Conservation (phyloP, 768 basidiomycete species). For the Amanita subjunquillea region DNA sequence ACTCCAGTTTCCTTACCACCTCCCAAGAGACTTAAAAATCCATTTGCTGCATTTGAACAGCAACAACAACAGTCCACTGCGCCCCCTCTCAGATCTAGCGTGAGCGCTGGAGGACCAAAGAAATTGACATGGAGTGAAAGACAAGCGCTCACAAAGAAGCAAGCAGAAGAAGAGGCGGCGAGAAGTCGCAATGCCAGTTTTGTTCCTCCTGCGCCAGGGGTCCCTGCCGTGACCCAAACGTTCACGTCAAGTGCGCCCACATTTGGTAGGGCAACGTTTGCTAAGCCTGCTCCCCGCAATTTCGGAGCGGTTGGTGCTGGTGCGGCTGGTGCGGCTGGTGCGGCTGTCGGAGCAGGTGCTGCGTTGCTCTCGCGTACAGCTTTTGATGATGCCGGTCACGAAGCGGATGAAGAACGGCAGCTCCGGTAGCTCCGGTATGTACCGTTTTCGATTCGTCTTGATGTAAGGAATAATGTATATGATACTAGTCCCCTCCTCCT, state of each 20-base stretch:
- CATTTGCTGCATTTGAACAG: slow-evolving; percentile 51
- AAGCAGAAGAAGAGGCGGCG: slow-evolving; percentile 68
- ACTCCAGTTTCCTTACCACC: slow-evolving; percentile 77
- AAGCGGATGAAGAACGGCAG: slow-evolving; percentile 15
- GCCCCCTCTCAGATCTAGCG: slow-evolving; percentile 12
- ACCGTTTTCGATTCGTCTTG: not conserved
- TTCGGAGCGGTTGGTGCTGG: slow-evolving; percentile 29
- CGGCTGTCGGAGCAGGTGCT: slow-evolving; percentile 21
- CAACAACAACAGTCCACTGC: slow-evolving; percentile 33
- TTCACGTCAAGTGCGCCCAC: slow-evolving; percentile 38
- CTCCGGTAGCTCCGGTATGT: slow-evolving; percentile 22
- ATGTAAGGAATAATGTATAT: not conserved
- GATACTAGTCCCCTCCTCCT: slow-evolving; percentile 17
- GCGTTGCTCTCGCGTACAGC: slow-evolving; percentile 2
- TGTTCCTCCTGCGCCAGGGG: slow-evolving; percentile 21
- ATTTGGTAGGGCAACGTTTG: slow-evolving; percentile 31
- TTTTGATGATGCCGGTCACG: slow-evolving; percentile 14
- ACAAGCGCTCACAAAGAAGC: slow-evolving; percentile 85
- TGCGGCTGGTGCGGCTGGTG: slow-evolving; percentile 21
- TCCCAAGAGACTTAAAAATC: slow-evolving; percentile 84
- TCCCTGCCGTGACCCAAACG: slow-evolving; percentile 21
- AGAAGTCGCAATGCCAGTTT: slow-evolving; percentile 49
- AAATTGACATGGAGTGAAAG: slow-evolving; percentile 93
- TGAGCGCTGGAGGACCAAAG: slow-evolving; percentile 35
- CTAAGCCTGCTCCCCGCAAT: slow-evolving; percentile 27